These are phyloP conservation scores for Stemphylium lycopersici DNA, from an alignment of 2,329 filamentous ascomycete species.

Conservation along the genomic window DNA sequence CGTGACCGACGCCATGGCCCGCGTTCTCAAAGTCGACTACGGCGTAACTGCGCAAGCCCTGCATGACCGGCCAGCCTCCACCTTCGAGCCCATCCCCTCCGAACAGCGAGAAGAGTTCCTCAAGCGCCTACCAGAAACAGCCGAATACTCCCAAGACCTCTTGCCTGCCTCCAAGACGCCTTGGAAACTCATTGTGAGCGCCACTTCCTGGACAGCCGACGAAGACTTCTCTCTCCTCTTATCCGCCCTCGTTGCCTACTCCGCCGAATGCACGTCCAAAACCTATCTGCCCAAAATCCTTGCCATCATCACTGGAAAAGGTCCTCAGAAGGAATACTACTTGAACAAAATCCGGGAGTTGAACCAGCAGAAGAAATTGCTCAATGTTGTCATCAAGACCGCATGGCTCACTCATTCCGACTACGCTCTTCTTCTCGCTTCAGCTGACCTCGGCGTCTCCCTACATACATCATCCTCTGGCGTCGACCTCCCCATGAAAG, in stretches of 20 bases:
- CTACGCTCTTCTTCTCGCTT: slow-evolving; percentile 83
- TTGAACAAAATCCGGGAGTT: slow-evolving; percentile 68
- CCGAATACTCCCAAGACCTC: slow-evolving; percentile 64
- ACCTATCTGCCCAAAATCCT: slow-evolving; percentile 69
- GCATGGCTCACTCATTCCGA: slow-evolving; percentile 85
- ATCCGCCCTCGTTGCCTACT: slow-evolving; percentile 79
- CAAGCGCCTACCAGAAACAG: slow-evolving; percentile 67
- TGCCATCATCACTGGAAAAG: slow-evolving; percentile 93
- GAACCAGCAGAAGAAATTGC: slow-evolving; percentile 66
- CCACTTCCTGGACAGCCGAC: slow-evolving; percentile 96
- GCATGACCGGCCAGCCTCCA: slow-evolving; percentile 76
- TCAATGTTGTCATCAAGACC: slow-evolving; percentile 74
- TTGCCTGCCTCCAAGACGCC: slow-evolving; percentile 54
- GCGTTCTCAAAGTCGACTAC: slow-evolving; percentile 72
- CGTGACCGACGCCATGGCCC: slow-evolving; percentile 87
- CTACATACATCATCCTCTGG: slow-evolving; percentile 93
- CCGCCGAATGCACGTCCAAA: slow-evolving; percentile 56
- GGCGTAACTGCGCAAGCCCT: slow-evolving; percentile 65
- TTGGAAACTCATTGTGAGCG: slow-evolving; percentile 80
- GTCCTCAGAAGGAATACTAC: slow-evolving; percentile 81
- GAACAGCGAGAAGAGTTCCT: slow-evolving; percentile 62
- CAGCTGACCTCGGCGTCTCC: slow-evolving; percentile 87
- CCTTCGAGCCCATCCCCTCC: slow-evolving; percentile 74
- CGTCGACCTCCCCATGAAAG: slow-evolving; percentile 97
- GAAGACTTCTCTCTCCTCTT: slow-evolving; percentile 93